Evolutionary conservation across 2,329 filamentous ascomycete genomes (phyloP).

Genomic region (Dichotomopilus funicola): DNA sequence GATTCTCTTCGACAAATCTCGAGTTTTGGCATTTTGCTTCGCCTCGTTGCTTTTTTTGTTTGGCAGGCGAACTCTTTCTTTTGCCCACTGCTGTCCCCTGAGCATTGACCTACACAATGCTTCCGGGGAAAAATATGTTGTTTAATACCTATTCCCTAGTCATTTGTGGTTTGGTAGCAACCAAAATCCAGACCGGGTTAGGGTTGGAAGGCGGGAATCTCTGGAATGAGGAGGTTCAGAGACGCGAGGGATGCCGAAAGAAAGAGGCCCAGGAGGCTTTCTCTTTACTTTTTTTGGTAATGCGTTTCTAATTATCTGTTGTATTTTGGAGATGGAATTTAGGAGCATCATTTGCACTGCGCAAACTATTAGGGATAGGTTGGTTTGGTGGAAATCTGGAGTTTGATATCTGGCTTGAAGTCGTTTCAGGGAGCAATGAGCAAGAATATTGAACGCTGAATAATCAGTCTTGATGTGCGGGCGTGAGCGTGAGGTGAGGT

Average conservation of each 20-base stretch:
- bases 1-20: conserved; percentile 27
- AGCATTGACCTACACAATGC: conserved; percentile 2
- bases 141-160: conserved; percentile 25
- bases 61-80: conserved; percentile 28
- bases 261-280: conserved; percentile 26
- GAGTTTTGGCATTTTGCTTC: conserved; percentile 21
- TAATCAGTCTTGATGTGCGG: not conserved
- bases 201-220: not conserved
- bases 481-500: not conserved
- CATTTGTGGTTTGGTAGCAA: conserved; percentile 3
- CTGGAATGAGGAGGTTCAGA: conserved; percentile 20
- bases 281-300: conserved; percentile 23
- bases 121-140: conserved; percentile 2
- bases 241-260: conserved; percentile 16
- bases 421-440: conserved; percentile 11
- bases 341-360: conserved; percentile 13
- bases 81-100: conserved; percentile 12
- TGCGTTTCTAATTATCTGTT: conserved; percentile 20
- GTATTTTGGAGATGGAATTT: not conserved
- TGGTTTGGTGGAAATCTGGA: conserved; percentile 16
- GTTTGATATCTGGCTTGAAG: conserved; percentile 11
- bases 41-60: conserved; percentile 14
- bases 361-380: conserved; percentile 12
- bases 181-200: not conserved
- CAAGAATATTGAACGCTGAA: not conserved